These are phyloP conservation scores for Mycena alexandri DNA, from an alignment of 768 basidiomycete species.

Conservation along the genomic window DNA sequence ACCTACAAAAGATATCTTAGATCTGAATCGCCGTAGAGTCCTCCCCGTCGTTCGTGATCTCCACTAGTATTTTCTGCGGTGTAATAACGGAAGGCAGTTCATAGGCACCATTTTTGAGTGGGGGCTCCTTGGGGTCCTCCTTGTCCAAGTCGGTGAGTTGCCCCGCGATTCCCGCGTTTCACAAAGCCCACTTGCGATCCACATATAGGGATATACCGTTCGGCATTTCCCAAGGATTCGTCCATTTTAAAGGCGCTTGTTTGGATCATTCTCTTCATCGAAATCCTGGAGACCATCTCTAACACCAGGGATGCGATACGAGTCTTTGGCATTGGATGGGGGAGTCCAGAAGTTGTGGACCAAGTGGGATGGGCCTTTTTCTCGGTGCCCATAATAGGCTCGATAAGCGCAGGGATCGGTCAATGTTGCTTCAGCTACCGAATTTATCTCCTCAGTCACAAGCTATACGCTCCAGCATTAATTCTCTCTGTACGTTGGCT, in stretches of 20 bases:
- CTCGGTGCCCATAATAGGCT: constrained; percentile 38
- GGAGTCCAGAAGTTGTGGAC: constrained; percentile 32
- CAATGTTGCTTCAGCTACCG: constrained; percentile 41
- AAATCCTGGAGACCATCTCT: constrained; percentile 2
- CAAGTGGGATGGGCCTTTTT: constrained; percentile 39
- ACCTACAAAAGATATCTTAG: too few relatives aligned
- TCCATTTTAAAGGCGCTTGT: constrained; percentile 1
- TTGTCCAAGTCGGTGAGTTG: constrained; percentile 29
- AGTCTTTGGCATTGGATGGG: constrained; percentile 37
- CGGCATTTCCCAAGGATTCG: constrained; percentile 10
- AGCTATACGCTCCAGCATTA: not conserved
- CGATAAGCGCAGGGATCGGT: constrained; percentile 38
- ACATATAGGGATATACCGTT: constrained; percentile 12
- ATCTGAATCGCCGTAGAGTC: too few relatives aligned
- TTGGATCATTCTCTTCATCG: not conserved
- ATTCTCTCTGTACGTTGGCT: not conserved
- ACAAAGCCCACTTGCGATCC: not conserved
- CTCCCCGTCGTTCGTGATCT: too few relatives aligned
- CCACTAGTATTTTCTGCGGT: not conserved
- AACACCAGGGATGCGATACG: not conserved
- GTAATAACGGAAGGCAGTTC: constrained; percentile 12
- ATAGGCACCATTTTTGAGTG: constrained; percentile 33
- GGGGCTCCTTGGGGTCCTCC: constrained; percentile 27
- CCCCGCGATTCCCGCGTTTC: not conserved
- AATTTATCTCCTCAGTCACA: constrained; percentile 30